phyloP scores from a whole-genome alignment of 768 basidiomycete genomes.

The Boletus insuetus region DNA sequence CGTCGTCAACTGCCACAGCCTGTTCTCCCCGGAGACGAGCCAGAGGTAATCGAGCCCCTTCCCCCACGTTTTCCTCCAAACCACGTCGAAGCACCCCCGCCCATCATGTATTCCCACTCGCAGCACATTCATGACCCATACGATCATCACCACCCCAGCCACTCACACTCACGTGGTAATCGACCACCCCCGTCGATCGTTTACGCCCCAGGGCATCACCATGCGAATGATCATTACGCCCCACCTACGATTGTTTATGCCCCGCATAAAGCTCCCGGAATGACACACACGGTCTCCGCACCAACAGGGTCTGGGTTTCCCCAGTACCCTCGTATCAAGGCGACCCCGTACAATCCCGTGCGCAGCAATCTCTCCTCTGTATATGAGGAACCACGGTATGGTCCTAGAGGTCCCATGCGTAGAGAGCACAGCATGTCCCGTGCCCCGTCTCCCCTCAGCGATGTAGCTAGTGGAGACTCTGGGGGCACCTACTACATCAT shows the following conservation, averaged over 20 bases:
- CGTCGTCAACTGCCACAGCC: conserved; percentile 21
- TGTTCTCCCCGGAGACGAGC: conserved; percentile 20
- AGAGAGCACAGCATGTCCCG: conserved; percentile 28
- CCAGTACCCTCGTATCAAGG: conserved; percentile 42
- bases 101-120: conserved; percentile 38
- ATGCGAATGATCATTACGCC: conserved; percentile 49
- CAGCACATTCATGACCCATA: conserved; percentile 38
- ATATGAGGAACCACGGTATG: conserved; percentile 38
- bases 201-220: conserved; percentile 49
- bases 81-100: conserved; percentile 21
- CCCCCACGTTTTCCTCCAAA: conserved; percentile 29
- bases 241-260: conserved; percentile 61
- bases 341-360: conserved; percentile 41
- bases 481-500: conserved; percentile 76
- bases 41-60: conserved; percentile 35
- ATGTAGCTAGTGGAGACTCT: conserved; percentile 49
- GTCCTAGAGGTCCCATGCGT: conserved; percentile 27
- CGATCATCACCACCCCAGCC: conserved; percentile 31
- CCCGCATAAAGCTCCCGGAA: conserved; percentile 53
- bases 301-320: conserved; percentile 39
- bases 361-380: conserved; percentile 36
- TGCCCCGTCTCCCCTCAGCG: conserved; percentile 39
- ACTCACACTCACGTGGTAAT: conserved; percentile 37
- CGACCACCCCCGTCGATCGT: conserved; percentile 55
- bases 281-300: conserved; percentile 70